phyloP scores from a whole-genome alignment of 2,329 filamentous ascomycete species.

The Microcyclospora tardicrescens region DNA sequence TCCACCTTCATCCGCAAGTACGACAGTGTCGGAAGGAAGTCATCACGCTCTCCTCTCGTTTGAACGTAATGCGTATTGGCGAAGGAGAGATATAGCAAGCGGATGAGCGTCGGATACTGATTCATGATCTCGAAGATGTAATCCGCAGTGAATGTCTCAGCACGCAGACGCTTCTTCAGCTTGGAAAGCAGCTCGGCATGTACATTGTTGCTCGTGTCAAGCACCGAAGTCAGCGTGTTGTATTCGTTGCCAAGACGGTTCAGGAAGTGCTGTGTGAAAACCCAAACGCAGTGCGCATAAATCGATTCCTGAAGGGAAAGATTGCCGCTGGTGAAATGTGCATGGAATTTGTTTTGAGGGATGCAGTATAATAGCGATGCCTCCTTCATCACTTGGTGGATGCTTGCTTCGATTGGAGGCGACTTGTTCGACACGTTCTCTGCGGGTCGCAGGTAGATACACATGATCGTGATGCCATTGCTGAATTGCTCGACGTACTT shows the following conservation, averaged over 20 bases:
- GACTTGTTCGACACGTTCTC: conserved; percentile 41
- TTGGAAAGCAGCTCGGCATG: conserved; percentile 83
- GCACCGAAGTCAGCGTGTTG: conserved; percentile 65
- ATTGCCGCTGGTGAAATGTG: conserved; percentile 70
- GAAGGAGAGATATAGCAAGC: conserved; percentile 81
- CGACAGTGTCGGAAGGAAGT: conserved; percentile 57
- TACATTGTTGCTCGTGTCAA: conserved; percentile 68
- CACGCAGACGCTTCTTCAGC: conserved; percentile 87
- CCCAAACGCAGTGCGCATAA: conserved; percentile 94
- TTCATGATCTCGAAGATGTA: conserved; percentile 97
- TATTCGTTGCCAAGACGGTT: conserved; percentile 92
- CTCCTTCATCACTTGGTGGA: conserved; percentile 98
- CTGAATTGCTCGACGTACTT: conserved; percentile 98
- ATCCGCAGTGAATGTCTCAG: conserved; percentile 93
- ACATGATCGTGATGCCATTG: conserved; percentile 95
- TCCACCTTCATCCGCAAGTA: conserved; percentile 54
- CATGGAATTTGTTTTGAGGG: conserved; percentile 91
- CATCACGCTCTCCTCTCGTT: conserved; percentile 49
- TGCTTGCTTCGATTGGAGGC: conserved; percentile 83
- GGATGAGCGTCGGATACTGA: conserved; percentile 75
- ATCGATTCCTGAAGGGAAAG: conserved; percentile 93
- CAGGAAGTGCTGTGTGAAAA: conserved; percentile 95
- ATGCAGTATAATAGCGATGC: conserved; percentile 94
- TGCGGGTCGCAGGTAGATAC: conserved; percentile 75
- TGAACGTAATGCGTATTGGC: conserved; percentile 73